A percentile compares a stretch with the other conserved stretches of the same genome.
These are phyloP conservation scores for Paecilomyces sp. DNA, from an alignment of 2,329 filamentous ascomycete genomes.

Conservation along the genomic window DNA sequence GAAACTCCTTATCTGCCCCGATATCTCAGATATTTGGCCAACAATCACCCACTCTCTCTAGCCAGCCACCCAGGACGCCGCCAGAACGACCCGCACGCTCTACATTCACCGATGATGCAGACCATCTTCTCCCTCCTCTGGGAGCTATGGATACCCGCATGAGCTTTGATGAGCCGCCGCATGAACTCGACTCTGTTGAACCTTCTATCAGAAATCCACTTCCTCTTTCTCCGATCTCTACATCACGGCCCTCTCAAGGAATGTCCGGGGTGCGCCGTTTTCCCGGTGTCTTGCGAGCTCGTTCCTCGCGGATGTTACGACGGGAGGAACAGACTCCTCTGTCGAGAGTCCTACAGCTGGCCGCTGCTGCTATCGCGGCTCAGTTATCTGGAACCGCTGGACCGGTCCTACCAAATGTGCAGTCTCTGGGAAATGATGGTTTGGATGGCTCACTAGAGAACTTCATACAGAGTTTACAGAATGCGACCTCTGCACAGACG, in stretches of 20 bases:
- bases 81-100: constrained; percentile 22
- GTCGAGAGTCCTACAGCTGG: constrained; percentile 55
- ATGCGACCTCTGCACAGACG: constrained; percentile 52
- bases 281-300: constrained; percentile 41
- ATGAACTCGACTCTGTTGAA: constrained; percentile 37
- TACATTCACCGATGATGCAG: constrained; percentile 22
- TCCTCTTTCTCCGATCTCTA: constrained; percentile 17
- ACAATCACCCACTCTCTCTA: constrained; percentile 17
- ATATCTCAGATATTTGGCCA: constrained; percentile 40
- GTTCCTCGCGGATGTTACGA: constrained; percentile 46
- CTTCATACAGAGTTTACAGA: constrained; percentile 56
- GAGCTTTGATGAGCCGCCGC: constrained; percentile 31
- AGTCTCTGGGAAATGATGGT: constrained; percentile 47
- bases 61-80: constrained; percentile 17
- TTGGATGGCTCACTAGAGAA: constrained; percentile 57
- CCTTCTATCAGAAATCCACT: constrained; percentile 25
- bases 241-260: constrained; percentile 19
- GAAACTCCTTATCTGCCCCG: constrained; percentile 36
- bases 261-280: constrained; percentile 30
- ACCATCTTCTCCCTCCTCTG: constrained; percentile 28
- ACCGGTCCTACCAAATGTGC: constrained; percentile 48
- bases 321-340: constrained; percentile 57
- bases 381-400: constrained; percentile 57
- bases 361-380: constrained; percentile 57
- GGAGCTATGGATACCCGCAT: constrained; percentile 32